Conservation (phyloP, 345 rosid genomes). For the Gossypium ekmanianum region DNA sequence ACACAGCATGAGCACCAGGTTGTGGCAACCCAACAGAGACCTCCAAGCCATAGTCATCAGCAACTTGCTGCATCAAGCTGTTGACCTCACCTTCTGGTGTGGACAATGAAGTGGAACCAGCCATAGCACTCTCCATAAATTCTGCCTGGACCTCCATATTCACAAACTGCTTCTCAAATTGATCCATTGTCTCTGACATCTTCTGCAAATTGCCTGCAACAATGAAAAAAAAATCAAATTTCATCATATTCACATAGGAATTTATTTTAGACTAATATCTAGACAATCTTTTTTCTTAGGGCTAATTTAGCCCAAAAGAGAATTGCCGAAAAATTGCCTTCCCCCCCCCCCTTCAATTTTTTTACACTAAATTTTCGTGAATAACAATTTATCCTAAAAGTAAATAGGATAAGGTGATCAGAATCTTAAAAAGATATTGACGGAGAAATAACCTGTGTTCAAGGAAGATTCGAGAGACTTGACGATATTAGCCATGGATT, state of each 20-base stretch:
- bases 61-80: constrained; percentile 97
- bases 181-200: constrained; percentile 99
- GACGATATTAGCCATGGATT: constrained; percentile 83
- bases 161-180: constrained; percentile 94
- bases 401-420: not conserved
- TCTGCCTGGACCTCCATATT: constrained; percentile 99
- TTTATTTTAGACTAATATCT: not conserved
- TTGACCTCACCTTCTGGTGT: constrained; percentile 97
- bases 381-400: not conserved
- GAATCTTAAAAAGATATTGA: not conserved
- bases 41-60: constrained; percentile 91
- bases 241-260: not conserved
- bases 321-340: not conserved
- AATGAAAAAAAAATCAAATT: not conserved
- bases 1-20: constrained; percentile 85
- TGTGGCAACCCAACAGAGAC: constrained; percentile 97
- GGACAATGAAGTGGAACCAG: constrained; percentile 89
- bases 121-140: constrained; percentile 99
- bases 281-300: not conserved
- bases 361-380: not conserved
- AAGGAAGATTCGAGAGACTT: constrained; percentile 91
- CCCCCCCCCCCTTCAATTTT: not conserved
- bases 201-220: constrained; percentile 88
- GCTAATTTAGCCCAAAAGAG: not conserved
- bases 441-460: constrained; percentile 51